phyloP scores from a whole-genome alignment of 257 asterid species.

The Solanum sejunctum region DNA sequence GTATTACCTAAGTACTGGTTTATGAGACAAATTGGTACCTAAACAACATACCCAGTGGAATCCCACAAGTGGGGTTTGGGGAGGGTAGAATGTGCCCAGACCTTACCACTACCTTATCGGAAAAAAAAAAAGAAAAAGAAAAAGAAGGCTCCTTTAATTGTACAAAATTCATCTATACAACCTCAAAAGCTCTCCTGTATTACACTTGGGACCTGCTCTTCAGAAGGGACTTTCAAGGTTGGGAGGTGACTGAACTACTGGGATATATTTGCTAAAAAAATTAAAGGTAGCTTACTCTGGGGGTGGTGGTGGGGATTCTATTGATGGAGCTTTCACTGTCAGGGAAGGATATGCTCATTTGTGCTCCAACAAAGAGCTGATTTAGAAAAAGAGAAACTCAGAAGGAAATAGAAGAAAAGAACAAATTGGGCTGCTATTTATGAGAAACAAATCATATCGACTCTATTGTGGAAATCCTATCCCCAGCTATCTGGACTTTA shows the following conservation, averaged over 20 bases:
- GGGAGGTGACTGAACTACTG: not conserved
- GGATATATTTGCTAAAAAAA: not conserved
- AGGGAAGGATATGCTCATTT: not conserved
- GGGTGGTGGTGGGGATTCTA: not conserved
- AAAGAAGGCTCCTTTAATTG: not conserved
- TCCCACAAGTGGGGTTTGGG: too few species aligned
- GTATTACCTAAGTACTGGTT: too few species aligned
- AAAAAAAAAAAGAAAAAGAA: too few species aligned
- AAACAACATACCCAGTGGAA: too few species aligned
- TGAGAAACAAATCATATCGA: not conserved
- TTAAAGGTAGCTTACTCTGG: not conserved
- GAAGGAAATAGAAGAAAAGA: not conserved
- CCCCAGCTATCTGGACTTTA: not conserved
- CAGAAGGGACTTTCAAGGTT: not conserved
- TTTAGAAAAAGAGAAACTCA: not conserved
- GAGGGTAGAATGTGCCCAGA: too few species aligned
- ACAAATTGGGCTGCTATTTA: not conserved
- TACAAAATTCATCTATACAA: not conserved
- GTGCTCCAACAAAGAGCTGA: not conserved
- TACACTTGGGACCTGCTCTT: not conserved
- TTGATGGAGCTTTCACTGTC: not conserved
- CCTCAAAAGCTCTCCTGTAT: not conserved
- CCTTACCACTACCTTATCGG: too few species aligned
- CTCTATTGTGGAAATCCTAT: not conserved
- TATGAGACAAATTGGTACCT: too few species aligned